These are phyloP conservation scores for Ajuga reptans DNA, from an alignment of 305 asterid species.

Conservation along the genomic window DNA sequence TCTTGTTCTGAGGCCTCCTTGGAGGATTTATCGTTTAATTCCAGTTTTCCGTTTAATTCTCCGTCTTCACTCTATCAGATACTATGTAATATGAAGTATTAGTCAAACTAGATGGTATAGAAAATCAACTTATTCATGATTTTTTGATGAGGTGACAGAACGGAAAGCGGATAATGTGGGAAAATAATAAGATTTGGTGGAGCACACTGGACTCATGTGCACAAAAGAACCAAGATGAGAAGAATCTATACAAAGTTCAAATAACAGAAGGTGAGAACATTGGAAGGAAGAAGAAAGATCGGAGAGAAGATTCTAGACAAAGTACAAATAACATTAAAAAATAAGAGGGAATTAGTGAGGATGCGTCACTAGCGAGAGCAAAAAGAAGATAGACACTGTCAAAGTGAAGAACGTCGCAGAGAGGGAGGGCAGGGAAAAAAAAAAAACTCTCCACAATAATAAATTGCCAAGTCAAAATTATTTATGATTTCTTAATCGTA, in stretches of 20 bases:
- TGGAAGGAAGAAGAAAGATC: background rate
- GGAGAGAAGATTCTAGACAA: background rate
- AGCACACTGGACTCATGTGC: background rate
- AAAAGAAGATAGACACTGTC: background rate
- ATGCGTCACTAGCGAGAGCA: background rate
- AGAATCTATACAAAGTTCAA: background rate
- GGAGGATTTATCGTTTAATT: too few relatives aligned
- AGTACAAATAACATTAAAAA: background rate
- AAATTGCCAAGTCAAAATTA: background rate
- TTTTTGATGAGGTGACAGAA: background rate
- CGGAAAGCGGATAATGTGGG: background rate
- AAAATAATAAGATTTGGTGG: background rate
- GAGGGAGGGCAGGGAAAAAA: background rate
- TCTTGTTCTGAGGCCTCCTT: too few relatives aligned
- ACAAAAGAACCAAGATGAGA: background rate
- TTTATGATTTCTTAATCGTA: background rate
- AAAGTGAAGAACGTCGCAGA: background rate
- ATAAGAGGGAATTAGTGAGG: background rate
- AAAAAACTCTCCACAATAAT: background rate
- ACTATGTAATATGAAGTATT: too few relatives aligned
- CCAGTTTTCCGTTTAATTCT: too few relatives aligned
- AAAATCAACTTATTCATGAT: background rate
- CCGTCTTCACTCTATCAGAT: too few relatives aligned
- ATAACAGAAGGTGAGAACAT: background rate
- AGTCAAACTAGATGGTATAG: background rate